Evolutionary conservation across 139 green algal genomes (phyloP).

Genomic region (Asterochloris erici): DNA sequence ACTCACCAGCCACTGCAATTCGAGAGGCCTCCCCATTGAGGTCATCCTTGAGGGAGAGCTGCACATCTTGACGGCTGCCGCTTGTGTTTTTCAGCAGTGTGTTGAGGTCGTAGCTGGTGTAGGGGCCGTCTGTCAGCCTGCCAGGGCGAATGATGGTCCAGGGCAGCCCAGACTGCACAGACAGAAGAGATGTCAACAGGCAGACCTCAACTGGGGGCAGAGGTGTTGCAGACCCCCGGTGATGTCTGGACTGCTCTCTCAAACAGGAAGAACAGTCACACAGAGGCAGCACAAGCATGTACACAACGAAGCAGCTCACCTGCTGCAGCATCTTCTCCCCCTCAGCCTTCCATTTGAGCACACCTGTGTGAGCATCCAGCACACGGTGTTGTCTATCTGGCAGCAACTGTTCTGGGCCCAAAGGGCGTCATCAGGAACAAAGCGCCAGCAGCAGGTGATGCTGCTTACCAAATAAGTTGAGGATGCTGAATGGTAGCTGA

Average conservation of each 20-base stretch:
- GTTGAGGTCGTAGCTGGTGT: slow-evolving; percentile 98
- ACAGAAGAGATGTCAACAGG: too few species aligned
- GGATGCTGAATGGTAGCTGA: slow-evolving; percentile 73
- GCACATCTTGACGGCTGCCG: slow-evolving; percentile 38
- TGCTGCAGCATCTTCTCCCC: slow-evolving; percentile 64
- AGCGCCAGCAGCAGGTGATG: background rate
- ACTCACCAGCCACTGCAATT: slow-evolving; percentile 65
- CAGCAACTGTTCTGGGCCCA: background rate
- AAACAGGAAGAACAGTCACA: too few species aligned
- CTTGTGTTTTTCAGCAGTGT: slow-evolving; percentile 79
- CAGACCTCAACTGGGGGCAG: too few species aligned
- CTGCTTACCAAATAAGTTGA: slow-evolving; percentile 87
- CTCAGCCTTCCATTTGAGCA: slow-evolving; percentile 89
- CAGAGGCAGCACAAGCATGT: too few species aligned
- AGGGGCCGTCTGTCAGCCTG: slow-evolving; percentile 94
- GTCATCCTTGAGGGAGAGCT: slow-evolving; percentile 58
- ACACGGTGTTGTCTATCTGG: background rate
- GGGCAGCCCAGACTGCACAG: slow-evolving; percentile 57
- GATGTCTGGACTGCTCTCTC: too few species aligned
- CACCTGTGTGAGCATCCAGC: slow-evolving; percentile 49
- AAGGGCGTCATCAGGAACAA: background rate
- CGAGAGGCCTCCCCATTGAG: slow-evolving; percentile 67
- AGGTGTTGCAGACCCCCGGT: too few species aligned
- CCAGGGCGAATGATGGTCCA: slow-evolving; percentile 90
- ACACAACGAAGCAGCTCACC: too few species aligned